Evolutionary conservation across 495 filamentous ascomycete genomes (phyloP), one percentile per base, ranked within the genome.

Genomic region (Pyrenula massariospora): DNA sequence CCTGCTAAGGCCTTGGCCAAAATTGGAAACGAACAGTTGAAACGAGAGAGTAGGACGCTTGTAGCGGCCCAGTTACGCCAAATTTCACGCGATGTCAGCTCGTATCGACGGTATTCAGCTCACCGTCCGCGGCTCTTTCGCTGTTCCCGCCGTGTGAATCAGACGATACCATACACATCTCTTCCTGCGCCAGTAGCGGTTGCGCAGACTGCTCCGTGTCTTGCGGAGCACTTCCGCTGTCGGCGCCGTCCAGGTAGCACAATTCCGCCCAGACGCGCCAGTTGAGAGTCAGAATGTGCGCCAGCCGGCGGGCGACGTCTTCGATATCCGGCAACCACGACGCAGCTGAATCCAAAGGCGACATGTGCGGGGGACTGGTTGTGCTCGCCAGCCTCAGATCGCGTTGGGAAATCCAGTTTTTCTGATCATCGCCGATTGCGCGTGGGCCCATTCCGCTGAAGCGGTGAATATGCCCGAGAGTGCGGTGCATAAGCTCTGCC

Each of bases 221-320:
- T n/a, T n/a, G n/a, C n/a, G n/a, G n/a, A n/a, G n/a, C n/a, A n/a
- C n/a, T n/a, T n/a, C n/a, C n/a, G n/a, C n/a, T n/a, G n/a, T n/a
- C n/a, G n/a, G n/a, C n/a, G n/a, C n/a, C 50, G 8, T 52, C 50
- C 8, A 52, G 50, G 20, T 52, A 52, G 50, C n/a, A 20, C 19
- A 52, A 24, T 8, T 52, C 22, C 3, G 81, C 84, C 90, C 90
- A 96, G 2, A 94, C 84, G 53, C 85, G 76, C 90, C 90, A 96
- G 67, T 96, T 89, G 22, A 95, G 69, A 20, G 90, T 76, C 10
- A 83, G 81, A 48, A 96, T 79, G 61, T 94, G 91, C 11, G 89
- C 83, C 47, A 93, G 72, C 24, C 86, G 82, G 56, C 79, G 82
- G 1, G 86, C 81, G 62, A 92, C 80, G 54, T 88, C 82, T 50